phyloP scores from a whole-genome alignment of 208 protist species.

The Spongospora subterranea region DNA sequence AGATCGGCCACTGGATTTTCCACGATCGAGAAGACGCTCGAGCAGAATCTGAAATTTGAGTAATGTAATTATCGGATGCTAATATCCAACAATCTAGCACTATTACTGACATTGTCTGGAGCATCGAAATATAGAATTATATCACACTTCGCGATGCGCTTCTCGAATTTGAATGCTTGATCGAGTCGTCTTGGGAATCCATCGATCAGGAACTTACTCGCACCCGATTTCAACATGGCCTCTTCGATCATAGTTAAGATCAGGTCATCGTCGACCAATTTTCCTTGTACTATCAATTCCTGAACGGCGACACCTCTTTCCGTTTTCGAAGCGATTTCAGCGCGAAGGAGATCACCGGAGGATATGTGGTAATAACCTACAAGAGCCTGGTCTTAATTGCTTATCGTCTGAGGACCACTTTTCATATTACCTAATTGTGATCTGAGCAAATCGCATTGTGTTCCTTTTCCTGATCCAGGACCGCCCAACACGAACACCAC shows the following conservation, averaged over 20 bases:
- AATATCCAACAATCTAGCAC: neutral
- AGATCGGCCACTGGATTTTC: slow-evolving; percentile 72
- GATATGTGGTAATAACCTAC: slow-evolving; percentile 73
- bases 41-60: slow-evolving; percentile 52
- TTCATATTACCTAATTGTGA: slow-evolving; percentile 12
- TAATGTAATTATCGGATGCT: neutral
- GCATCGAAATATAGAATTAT: slow-evolving; percentile 74
- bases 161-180: slow-evolving; percentile 55
- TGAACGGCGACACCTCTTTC: neutral
- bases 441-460: slow-evolving; percentile 71
- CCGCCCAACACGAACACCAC: slow-evolving; percentile 70
- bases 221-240: slow-evolving; percentile 56
- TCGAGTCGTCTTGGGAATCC: slow-evolving; percentile 76
- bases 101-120: slow-evolving; percentile 62
- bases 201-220: slow-evolving; percentile 71
- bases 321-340: slow-evolving; percentile 56
- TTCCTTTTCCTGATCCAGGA: slow-evolving; percentile 75
- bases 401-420: neutral
- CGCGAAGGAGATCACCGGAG: slow-evolving; percentile 75
- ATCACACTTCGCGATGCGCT: slow-evolving; percentile 33
- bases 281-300: slow-evolving; percentile 50
- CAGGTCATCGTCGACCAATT: slow-evolving; percentile 58
- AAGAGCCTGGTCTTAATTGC: neutral
- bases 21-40: slow-evolving; percentile 74
- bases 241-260: slow-evolving; percentile 46